Evolutionary conservation across 2,329 filamentous ascomycete genomes (phyloP), one percentile per base, ranked within the genome.

Genomic region (Aureobasidium melanogenum): DNA sequence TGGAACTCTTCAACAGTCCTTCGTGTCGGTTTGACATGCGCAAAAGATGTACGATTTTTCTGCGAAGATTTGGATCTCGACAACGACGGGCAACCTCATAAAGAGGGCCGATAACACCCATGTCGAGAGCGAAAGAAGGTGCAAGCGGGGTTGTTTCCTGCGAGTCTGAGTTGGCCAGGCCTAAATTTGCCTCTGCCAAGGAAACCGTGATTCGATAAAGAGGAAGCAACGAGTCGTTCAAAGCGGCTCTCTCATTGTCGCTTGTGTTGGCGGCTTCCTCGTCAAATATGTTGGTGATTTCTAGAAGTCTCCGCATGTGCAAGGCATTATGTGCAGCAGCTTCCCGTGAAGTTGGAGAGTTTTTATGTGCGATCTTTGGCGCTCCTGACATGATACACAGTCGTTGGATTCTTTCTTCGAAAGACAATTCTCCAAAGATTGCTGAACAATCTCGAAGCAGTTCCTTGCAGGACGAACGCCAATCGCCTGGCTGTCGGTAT

Each of bases 11-110:
- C 65, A 64, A 64, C 0, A 67, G 54, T 0, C 66, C 67, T 26
- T 70, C 68, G 24, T 67, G 63, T n/a, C 65, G 51, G 2, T 62
- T 59, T 1, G 50, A 61, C 10, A 36, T 51, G 24, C 63, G 55
- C 14, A 69, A 56, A 0, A 68, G 36, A 5, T 62, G 62, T 17
- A 68, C 65, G 1, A 67, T 67, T 19, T 61, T 54, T 9, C 65
- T 62, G 6, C 68, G 65, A 41, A 69, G 52, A 2, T 12, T 9
- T 3, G 64, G 65, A 46, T 67, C 62, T 15, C 68, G 64, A 57
- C 67, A 69, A 56, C 68, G 69, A 26, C 64, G 62, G 5, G 64
- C 63, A 8, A 68, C 58, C 46, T 64, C 64, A 57, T 66, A 69
- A 41, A 70, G 55, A 2, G 67, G 66, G 6, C 64, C 64, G 14